Conservation (phyloP, 768 basidiomycete species). For the Leccinum fibrillosum region DNA sequence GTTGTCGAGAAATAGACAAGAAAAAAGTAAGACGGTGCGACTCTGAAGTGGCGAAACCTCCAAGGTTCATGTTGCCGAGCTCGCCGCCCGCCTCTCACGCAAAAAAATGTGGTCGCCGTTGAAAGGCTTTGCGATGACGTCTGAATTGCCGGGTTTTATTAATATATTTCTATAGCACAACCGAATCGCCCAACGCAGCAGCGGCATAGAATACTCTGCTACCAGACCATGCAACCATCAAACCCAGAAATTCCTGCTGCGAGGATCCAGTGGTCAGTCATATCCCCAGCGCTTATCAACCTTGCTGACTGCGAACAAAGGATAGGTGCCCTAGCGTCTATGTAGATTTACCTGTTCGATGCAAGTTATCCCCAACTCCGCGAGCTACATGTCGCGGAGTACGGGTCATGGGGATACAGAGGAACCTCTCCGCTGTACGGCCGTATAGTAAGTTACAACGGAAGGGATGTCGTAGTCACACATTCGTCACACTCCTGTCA, state of each 20-base stretch:
- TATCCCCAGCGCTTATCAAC: neutral
- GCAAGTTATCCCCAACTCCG: constrained; percentile 20
- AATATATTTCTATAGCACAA: neutral
- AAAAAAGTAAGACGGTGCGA: neutral
- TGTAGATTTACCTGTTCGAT: neutral
- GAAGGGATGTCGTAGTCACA: neutral
- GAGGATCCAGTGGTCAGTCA: neutral
- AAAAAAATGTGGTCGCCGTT: neutral
- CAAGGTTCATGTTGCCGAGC: neutral
- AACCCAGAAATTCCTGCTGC: neutral
- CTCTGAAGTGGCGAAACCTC: neutral
- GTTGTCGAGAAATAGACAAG: neutral
- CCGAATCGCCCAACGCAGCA: neutral
- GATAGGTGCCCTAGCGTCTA: neutral
- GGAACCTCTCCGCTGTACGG: neutral
- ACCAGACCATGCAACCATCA: neutral
- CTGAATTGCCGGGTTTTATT: neutral
- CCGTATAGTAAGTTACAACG: neutral
- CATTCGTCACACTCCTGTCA: neutral
- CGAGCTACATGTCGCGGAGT: constrained; percentile 25
- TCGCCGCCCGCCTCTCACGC: constrained; percentile 4
- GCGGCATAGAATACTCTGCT: neutral
- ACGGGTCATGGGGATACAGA: neutral
- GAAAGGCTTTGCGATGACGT: neutral
- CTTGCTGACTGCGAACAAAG: neutral